Percentiles rank a stretch among this genome's conserved stretches.
phyloP scores from a whole-genome alignment of 257 asterid species.

The Fraxinus anomala region DNA sequence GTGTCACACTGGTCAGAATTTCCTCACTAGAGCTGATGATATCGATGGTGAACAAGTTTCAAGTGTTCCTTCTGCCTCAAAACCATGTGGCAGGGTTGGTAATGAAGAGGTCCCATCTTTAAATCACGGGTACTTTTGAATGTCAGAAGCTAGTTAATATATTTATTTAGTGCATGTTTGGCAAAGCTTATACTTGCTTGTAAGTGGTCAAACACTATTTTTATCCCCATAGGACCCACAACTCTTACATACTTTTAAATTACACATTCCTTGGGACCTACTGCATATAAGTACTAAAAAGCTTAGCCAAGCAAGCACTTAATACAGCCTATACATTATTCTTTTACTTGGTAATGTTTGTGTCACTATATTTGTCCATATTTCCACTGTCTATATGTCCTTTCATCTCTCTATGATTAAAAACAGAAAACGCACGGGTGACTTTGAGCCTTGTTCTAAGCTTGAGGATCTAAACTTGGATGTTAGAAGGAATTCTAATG shows the following conservation, averaged over 20 bases:
- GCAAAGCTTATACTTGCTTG: too few relatives aligned
- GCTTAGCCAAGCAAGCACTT: too few relatives aligned
- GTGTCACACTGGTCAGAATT: conserved; percentile 44
- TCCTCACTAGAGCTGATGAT: conserved; percentile 58
- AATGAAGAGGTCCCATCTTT: conserved; percentile 36
- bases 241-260: too few relatives aligned
- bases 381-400: conserved; percentile 17
- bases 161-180: conserved; percentile 9
- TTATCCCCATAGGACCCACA: too few relatives aligned
- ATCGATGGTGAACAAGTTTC: conserved; percentile 50
- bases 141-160: background rate
- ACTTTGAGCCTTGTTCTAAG: conserved; percentile 82
- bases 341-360: conserved; percentile 10
- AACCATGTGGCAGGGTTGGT: conserved; percentile 32
- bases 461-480: conserved; percentile 84
- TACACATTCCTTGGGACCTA: too few relatives aligned
- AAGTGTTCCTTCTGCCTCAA: conserved; percentile 38
- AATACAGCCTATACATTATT: background rate
- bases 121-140: conserved; percentile 47
- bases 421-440: conserved; percentile 63
- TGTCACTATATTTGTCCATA: conserved; percentile 11
- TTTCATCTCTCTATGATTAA: conserved; percentile 38
- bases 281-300: too few relatives aligned
- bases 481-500: conserved; percentile 56
- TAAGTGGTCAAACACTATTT: too few relatives aligned